Base-by-base conservation (phyloP, 352 stramenopile species). In the Aphanomyces invadans region DNA sequence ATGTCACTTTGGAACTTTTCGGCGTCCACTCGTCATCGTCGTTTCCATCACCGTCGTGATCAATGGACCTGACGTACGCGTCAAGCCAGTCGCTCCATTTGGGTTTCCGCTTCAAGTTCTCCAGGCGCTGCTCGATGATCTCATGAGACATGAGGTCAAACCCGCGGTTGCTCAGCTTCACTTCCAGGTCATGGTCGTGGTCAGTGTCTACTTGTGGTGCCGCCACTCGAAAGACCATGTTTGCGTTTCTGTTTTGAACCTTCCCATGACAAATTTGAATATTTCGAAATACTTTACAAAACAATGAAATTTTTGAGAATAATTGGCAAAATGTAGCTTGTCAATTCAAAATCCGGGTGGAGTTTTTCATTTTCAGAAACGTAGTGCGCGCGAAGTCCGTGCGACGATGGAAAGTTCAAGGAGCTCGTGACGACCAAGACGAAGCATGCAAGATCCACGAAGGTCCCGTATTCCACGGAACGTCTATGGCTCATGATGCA, bases 21-120 rank as follows among this genome's bases (percentile, higher is more conserved):
- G 42, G 23, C 28, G 63, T 36, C 52, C 28, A 48, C 12, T 73
- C 71, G 39, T 70, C 57, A 21, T 89, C 81, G 25, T 65, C 70
- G 12, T 79, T 71, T 25, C 69, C 78, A 23, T 73, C 68, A 45
- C 29, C 76, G 67, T 39, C 74, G 78, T 65, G 74, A 71, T 36
- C 80, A 69, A 56, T 85, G 73, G 11, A 72, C 33, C 76, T 48
- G 39, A 93, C 85, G 69, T 90, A 93, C 51, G 88, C 73, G 68
- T 93, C 82, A 49, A 93, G 69, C 48, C 75, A 93, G 56, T 79
- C 51, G 23, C 45, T 64, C 79, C 79, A 90, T 26, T 74, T 79
- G 7, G 74, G 80, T 39, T 77, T 80, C 46, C 81, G 77, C 73
- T 93, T 93, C 71, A 93, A 79, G 75, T 93, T 93, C 65, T 93